Base-by-base conservation (phyloP, 768 basidiomycete species). In the Macrolepiota fuliginosa region DNA sequence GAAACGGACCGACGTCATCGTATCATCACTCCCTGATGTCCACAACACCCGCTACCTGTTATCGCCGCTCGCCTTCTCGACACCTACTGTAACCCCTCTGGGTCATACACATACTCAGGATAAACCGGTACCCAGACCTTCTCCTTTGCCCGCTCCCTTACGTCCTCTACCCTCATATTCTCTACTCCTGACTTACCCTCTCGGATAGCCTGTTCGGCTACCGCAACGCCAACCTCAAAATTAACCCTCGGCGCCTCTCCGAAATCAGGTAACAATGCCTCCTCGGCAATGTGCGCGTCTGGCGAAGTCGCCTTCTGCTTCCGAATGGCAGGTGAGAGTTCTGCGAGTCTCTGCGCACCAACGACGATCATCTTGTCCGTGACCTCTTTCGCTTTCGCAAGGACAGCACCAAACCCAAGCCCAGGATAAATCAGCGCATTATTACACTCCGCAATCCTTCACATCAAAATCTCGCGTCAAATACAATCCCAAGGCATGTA, bases 351-450 rank as follows among this genome's bases (percentile, higher is more conserved):
- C 27, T 77, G 81, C 0, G 91, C 86, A 9, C 90, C 93, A 2
- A 89, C 89, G 42, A 93, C 86, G 71, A 96, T 90, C 94, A 96
- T 94, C n/a, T 80, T 83, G 71, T 94, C 91, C 1, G 90, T 88
- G 66, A 96, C 79, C 7, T 69, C 73, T 4, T 82, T 78, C 0
- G 90, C 85, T 62, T 86, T 77, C 10, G 85, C 77, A 25, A 93
- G 76, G 67, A 94, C 86, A 40, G 90, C 82, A 37, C 93, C 93
- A 62, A 91, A 87, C 6, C 92, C 92, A 35, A 95, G 82, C 25
- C 91, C 94, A 2, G 93, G 92, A 72, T 93, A 94, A 54, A 94
- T 88, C 5, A 94, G 78, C 0, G 89, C 89, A 67, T 91, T 89
- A 69, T 90, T 89, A 72, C 88, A 90, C 67, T 90, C 88, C 1